Conservation (phyloP, 345 rosid genomes). For the Linum trigynum region DNA sequence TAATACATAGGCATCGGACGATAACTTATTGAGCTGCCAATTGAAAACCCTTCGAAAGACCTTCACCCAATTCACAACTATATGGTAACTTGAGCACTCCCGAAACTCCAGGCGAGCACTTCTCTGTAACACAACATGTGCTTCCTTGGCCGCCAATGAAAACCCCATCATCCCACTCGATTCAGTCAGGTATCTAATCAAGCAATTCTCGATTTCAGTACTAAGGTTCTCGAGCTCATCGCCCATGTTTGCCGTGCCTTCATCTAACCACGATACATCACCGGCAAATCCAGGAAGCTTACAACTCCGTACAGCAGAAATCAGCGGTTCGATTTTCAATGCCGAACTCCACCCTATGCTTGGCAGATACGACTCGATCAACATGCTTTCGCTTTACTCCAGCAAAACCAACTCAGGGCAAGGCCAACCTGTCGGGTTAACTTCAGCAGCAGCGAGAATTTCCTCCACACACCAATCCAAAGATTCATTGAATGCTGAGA, state of each 20-base stretch:
- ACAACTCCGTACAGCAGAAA: conserved; percentile 34
- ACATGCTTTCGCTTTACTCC: conserved; percentile 30
- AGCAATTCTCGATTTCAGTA: conserved; percentile 47
- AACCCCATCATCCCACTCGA: conserved; percentile 54
- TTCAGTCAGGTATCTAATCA: conserved; percentile 51
- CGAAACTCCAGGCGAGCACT: conserved; percentile 55
- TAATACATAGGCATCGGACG: conserved; percentile 41
- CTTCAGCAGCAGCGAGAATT: conserved; percentile 48
- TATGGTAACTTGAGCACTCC: conserved; percentile 33
- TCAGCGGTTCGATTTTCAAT: conserved; percentile 34
- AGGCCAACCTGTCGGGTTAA: conserved; percentile 65
- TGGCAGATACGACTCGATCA: conserved; percentile 52
- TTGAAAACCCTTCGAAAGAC: conserved; percentile 65
- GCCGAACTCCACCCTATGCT: conserved; percentile 56
- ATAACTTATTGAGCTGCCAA: conserved; percentile 56
- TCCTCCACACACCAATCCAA: conserved; percentile 44
- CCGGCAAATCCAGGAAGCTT: conserved; percentile 59
- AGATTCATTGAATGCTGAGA: conserved; percentile 72
- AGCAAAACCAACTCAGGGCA: conserved; percentile 61
- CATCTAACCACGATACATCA: conserved; percentile 43
- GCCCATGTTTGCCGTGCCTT: conserved; percentile 32
- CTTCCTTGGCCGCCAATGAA: conserved; percentile 55
- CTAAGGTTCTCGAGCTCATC: conserved; percentile 45
- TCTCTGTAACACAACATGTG: conserved; percentile 58
- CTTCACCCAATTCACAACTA: conserved; percentile 61